These are phyloP conservation scores for Fulvia fulva DNA, from an alignment of 2,329 filamentous ascomycete genomes.

Conservation along the genomic window DNA sequence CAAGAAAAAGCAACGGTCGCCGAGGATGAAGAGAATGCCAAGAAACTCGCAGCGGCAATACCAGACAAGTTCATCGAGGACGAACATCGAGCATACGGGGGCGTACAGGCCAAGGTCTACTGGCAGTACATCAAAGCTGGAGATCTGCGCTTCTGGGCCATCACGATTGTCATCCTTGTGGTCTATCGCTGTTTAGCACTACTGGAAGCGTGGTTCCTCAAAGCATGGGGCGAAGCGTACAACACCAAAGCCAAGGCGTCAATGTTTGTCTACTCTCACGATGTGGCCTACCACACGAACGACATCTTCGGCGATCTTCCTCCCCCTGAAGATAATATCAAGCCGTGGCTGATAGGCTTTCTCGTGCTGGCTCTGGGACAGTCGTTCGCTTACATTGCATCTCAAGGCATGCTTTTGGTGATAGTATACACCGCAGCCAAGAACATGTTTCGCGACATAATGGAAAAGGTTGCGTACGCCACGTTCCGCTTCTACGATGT, in stretches of 20 bases:
- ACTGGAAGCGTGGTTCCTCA: constrained; percentile 73
- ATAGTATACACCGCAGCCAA: constrained; percentile 77
- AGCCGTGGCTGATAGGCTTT: constrained; percentile 71
- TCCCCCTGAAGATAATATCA: constrained; percentile 61
- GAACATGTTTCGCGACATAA: constrained; percentile 67
- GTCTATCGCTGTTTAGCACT: constrained; percentile 63
- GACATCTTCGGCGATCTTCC: constrained; percentile 55
- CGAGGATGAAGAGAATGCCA: constrained; percentile 30
- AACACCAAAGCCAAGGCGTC: constrained; percentile 28
- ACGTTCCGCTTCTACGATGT: constrained; percentile 90
- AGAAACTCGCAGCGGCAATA: constrained; percentile 49
- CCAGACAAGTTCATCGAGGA: constrained; percentile 77
- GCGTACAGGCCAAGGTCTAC: constrained; percentile 72
- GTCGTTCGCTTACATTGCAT: constrained; percentile 56
- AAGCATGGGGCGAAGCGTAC: constrained; percentile 81
- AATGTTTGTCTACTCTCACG: constrained; percentile 13
- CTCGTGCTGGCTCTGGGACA: constrained; percentile 61
- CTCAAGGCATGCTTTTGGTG: constrained; percentile 65
- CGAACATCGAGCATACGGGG: constrained; percentile 68
- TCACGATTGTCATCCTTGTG: constrained; percentile 60
- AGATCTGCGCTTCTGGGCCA: constrained; percentile 66
- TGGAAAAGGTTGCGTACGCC: constrained; percentile 69
- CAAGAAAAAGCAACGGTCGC: constrained; percentile 4
- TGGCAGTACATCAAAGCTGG: constrained; percentile 83
- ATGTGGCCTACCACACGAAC: constrained; percentile 15